Evolutionary conservation across 2,329 filamentous ascomycete species (phyloP).

Genomic region (Cladosporium halotolerans): DNA sequence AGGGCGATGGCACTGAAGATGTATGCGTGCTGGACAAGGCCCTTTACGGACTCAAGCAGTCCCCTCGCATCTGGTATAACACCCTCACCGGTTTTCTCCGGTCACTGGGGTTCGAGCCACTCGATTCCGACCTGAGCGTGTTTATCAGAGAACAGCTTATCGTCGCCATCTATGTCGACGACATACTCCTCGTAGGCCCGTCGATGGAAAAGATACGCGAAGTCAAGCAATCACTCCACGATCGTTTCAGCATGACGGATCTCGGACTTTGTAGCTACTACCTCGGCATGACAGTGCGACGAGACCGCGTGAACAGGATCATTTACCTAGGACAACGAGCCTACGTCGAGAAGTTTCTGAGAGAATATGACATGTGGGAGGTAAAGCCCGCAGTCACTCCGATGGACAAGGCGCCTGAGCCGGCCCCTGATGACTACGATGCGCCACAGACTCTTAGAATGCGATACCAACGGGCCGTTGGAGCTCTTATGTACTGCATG

Average conservation of each 20-base stretch:
- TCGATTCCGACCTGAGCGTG: constrained; percentile 14
- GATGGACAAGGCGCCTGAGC: constrained; percentile 12
- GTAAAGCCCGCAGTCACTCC: constrained; percentile 11
- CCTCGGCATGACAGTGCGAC: constrained; percentile 22
- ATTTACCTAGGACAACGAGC: constrained; percentile 18
- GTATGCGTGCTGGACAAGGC: constrained; percentile 23
- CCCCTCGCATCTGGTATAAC: constrained; percentile 23
- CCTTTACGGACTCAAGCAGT: constrained; percentile 30
- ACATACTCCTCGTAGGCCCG: constrained; percentile 21
- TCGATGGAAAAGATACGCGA: constrained; percentile 12
- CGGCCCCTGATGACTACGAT: neutral
- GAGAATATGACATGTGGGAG: constrained; percentile 12
- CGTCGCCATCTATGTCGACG: constrained; percentile 25
- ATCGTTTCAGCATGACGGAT: constrained; percentile 24
- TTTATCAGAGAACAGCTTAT: constrained; percentile 11
- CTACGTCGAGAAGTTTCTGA: constrained; percentile 22
- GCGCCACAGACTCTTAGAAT: neutral
- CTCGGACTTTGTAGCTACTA: constrained; percentile 20
- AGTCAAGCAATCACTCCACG: constrained; percentile 17
- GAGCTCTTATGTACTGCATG: constrained; percentile 22
- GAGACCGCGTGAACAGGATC: constrained; percentile 12
- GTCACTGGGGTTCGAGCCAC: constrained; percentile 15
- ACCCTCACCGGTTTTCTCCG: constrained; percentile 18
- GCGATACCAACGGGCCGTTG: constrained; percentile 12
- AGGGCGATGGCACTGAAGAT: neutral